Base-by-base conservation (phyloP, 2,329 filamentous ascomycete species). In the Aspergillus nomiae region DNA sequence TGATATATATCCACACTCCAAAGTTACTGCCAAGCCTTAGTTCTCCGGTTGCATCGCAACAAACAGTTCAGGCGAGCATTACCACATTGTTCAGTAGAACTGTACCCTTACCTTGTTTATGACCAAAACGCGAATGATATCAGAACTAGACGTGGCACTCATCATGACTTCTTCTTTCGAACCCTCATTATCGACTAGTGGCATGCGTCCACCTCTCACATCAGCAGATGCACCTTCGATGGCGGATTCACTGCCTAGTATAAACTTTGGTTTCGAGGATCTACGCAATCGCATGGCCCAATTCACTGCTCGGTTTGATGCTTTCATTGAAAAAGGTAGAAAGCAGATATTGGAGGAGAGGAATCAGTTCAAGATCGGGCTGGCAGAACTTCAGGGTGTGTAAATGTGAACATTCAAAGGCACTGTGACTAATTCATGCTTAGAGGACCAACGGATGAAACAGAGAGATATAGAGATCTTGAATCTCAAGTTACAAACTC, bases 261-360 rank as follows among this genome's bases (percentile, higher is more conserved):
- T 96, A 78, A 93, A 97, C 79, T 98, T 99, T 77, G 93, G 93
- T 63, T 98, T 98, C 78, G 94, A 98, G 71, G 92, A 97, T 70
- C 81, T 99, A 74, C 94, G 94, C 79, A 92, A 94, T 73, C 91
- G 93, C 79, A 98, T 99, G 95, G 86, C 90, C 59, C 92, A 91
- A 67, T 99, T 99, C 77, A 97, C 91, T 0, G 86, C 88, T 10
- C 90, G 88, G 70, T 99, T 99, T 71, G 95, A 99, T 75, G 89
- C 89, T 0, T 98, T 97, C 71, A 97, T 99, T 67, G 94, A 97
- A 74, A 89, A 92, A 67, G 93, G 94, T 0, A 87, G 94, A 56
- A 96, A 96, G 78, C 88, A 92, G 59, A 92, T 98, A 0, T 78
- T 98, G 9, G 93, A 97, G 73, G 94, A 98, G 82, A 88, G 93